Conservation (phyloP, 768 basidiomycete species). For the Scleroderma bovista region DNA sequence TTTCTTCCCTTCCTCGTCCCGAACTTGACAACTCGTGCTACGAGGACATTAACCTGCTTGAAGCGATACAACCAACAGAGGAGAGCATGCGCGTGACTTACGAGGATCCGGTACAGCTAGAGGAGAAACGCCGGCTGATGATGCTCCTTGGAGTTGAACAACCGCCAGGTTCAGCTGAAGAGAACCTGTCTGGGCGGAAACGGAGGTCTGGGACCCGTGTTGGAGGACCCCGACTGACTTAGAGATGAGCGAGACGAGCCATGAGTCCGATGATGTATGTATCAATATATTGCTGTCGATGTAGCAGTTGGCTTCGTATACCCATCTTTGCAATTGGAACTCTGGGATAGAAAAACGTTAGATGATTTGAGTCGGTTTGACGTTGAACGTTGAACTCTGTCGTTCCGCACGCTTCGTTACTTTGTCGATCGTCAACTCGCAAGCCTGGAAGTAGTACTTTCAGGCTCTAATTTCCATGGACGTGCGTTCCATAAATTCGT, state of each 20-base stretch:
- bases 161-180: neutral
- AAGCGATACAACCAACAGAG: constrained; percentile 28
- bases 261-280: neutral
- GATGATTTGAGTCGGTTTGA: no score
- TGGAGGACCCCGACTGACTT: constrained; percentile 18
- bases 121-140: constrained; percentile 55
- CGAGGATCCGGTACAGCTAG: constrained; percentile 60
- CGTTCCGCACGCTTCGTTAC: no score
- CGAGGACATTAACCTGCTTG: constrained; percentile 26
- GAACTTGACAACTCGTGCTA: constrained; percentile 17
- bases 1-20: constrained; percentile 8
- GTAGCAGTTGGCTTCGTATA: neutral
- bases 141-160: constrained; percentile 42
- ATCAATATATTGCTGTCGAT: neutral
- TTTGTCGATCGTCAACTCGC: no score
- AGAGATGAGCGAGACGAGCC: neutral
- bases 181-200: constrained; percentile 7
- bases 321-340: no score
- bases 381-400: no score
- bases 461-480: no score
- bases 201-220: constrained; percentile 20
- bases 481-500: constrained; percentile 7
- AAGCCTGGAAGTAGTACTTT: neutral
- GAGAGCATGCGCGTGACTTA: constrained; percentile 56
- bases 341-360: no score